These are phyloP conservation scores for Mangifera indica DNA, from an alignment of 345 rosid genomes.

Conservation along the genomic window DNA sequence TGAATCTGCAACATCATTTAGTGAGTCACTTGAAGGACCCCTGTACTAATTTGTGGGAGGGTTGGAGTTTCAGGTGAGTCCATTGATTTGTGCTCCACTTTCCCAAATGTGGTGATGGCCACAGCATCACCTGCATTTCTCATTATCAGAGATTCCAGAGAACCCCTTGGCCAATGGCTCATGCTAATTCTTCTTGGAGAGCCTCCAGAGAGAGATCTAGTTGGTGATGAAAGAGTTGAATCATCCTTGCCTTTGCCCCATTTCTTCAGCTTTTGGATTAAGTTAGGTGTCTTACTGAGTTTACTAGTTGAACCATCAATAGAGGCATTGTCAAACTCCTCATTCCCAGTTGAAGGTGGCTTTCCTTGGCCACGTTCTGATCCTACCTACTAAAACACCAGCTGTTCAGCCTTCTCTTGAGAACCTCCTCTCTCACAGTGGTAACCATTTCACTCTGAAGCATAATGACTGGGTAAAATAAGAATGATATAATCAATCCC, in stretches of 20 bases:
- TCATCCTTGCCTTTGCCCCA: constrained; percentile 92
- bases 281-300: constrained; percentile 65
- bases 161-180: constrained; percentile 66
- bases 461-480: constrained; percentile 8
- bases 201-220: constrained; percentile 67
- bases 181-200: constrained; percentile 76
- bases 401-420: no score
- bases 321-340: constrained; percentile 82
- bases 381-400: constrained; percentile 87
- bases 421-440: constrained; percentile 72
- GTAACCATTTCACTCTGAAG: constrained; percentile 79
- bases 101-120: constrained; percentile 83
- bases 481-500: constrained; percentile 12
- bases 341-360: constrained; percentile 92
- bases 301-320: constrained; percentile 75
- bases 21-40: constrained; percentile 48
- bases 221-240: constrained; percentile 59
- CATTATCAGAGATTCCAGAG: constrained; percentile 82
- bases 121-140: constrained; percentile 79
- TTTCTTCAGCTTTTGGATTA: constrained; percentile 83
- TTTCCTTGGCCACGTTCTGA: no score
- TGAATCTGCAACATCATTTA: constrained; percentile 69
- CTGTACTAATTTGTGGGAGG: constrained; percentile 57
- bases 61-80: constrained; percentile 59
- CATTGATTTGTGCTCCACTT: constrained; percentile 53